phyloP scores from a whole-genome alignment of 345 rosid species.

The Hibiscus tridactylites region DNA sequence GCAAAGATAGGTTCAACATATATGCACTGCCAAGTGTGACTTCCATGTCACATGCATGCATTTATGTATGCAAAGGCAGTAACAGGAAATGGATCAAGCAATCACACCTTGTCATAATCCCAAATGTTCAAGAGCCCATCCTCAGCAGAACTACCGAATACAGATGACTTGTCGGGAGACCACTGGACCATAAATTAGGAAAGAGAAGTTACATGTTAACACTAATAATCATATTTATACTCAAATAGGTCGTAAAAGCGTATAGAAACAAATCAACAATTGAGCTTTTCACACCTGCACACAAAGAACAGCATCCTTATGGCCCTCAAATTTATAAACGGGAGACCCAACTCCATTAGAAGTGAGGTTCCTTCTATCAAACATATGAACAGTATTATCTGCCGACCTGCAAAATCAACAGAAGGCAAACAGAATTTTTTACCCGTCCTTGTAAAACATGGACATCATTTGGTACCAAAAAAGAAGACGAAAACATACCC shows the following conservation, averaged over 20 bases:
- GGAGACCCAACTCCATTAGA: constrained; percentile 74
- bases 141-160: constrained; percentile 93
- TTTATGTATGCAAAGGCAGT: neutral
- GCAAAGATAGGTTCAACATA: neutral
- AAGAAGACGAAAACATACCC: constrained; percentile 43
- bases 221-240: neutral
- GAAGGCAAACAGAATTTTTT: neutral
- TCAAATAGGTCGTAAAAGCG: neutral
- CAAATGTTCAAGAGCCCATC: constrained; percentile 90
- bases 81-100: neutral
- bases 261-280: no score
- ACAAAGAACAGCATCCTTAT: constrained; percentile 78
- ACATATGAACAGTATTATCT: constrained; percentile 83
- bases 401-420: constrained; percentile 60
- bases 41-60: neutral
- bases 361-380: constrained; percentile 79
- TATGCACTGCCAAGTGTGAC: neutral
- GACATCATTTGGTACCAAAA: neutral
- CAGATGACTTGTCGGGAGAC: constrained; percentile 81
- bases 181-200: constrained; percentile 39
- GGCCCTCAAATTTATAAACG: constrained; percentile 75
- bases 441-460: constrained; percentile 6
- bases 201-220: neutral
- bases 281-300: constrained; percentile 52
- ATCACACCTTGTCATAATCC: constrained; percentile 72